Evolutionary conservation across 2,329 filamentous ascomycete genomes (phyloP).

Genomic region (Talaromyces pinophilus): DNA sequence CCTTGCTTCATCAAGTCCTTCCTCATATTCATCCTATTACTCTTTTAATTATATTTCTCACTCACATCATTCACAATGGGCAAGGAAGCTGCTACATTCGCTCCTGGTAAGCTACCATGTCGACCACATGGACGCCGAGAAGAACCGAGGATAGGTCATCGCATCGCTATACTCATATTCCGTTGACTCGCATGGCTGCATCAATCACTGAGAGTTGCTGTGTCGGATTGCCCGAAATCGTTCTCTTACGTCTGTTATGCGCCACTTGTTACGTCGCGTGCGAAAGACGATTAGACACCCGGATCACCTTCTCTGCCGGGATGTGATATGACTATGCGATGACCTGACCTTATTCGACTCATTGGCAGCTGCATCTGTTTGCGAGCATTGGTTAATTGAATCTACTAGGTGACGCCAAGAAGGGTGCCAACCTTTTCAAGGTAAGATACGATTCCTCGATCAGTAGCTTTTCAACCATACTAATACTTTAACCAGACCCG

Average conservation of each 20-base stretch:
- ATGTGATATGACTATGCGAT: constrained; percentile 22
- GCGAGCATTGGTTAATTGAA: constrained; percentile 33
- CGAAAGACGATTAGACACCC: background rate
- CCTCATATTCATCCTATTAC: constrained; percentile 28
- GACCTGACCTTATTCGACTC: background rate
- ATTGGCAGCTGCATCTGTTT: constrained; percentile 17
- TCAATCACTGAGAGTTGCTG: background rate
- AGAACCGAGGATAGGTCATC: constrained; percentile 12
- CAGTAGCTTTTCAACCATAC: background rate
- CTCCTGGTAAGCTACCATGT: constrained; percentile 46
- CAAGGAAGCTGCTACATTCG: constrained; percentile 46
- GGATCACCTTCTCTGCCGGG: background rate
- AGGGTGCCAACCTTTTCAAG: constrained; percentile 99
- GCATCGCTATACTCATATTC: constrained; percentile 7
- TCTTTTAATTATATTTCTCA: constrained; percentile 23
- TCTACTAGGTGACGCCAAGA: constrained; percentile 78
- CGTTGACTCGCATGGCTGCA: background rate
- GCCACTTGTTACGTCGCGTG: background rate
- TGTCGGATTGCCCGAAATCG: background rate
- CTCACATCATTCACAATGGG: constrained; percentile 39
- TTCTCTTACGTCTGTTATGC: background rate
- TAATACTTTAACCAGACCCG: constrained; percentile 61
- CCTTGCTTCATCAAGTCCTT: constrained; percentile 30
- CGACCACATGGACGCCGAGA: constrained; percentile 20
- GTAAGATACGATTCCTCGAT: constrained; percentile 37